Evolutionary conservation across 73 alveolate genomes (phyloP), one percentile per base, ranked within the genome.

Genomic region (Paramecium octaurelia): DNA sequence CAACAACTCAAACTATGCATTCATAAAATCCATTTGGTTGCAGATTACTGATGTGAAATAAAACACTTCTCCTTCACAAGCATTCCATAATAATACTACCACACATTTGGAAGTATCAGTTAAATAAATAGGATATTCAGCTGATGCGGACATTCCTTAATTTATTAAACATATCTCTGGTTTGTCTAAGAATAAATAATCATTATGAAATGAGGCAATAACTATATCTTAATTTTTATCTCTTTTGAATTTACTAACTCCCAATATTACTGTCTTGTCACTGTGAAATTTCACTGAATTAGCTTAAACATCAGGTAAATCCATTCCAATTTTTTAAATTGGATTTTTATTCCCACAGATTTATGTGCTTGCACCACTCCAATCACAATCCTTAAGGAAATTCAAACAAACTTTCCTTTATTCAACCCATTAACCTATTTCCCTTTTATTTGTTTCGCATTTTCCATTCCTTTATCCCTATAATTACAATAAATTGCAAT

Each of bases 381-480:
- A 80, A 80, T 80, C 91, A 80, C 75, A 80, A 43, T 48, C 75
- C 10, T 23, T 42, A 1, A 80, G 46, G 76, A 80, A 80, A 80
- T 80, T 80, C 50, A 80, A 80, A 44, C 91, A 80, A 1, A 80
- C 57, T 18, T 40, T 44, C 20, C 48, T 80, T 3, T 21, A 8
- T 27, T 46, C 91, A 9, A 23, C 43, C 76, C 70, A 80, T 80
- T 80, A 46, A 10, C 76, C 43, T 14, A 80, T 46, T 80, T 80
- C 91, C 7, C 91, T 80, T 42, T 80, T 80, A 48, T 80, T 80
- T n/a, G 91, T 27, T 46, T 80, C 91, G 44, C 91, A 80, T 48
- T 40, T 23, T 24, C 91, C 91, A 46, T 44, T 31, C 46, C 91
- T 44, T 42, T 80, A 21, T 38, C 57, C 57, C 27, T 80, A 80